These are phyloP conservation scores for Metarhizium anisopliae DNA, from an alignment of 2,329 filamentous ascomycete genomes.

Conservation along the genomic window DNA sequence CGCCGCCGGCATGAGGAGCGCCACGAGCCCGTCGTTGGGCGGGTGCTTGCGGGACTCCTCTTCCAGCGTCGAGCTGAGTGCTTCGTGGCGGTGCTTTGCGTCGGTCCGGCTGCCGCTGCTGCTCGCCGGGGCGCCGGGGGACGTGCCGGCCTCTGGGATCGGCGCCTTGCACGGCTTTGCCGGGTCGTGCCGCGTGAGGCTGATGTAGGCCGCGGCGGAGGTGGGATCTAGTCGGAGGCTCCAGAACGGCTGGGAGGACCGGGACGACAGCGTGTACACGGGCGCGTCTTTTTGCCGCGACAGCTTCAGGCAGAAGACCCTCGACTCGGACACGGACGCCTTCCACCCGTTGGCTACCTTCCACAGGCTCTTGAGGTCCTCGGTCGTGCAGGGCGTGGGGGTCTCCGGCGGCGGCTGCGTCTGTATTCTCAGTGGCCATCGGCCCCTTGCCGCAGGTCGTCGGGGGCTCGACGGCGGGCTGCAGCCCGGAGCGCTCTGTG, in stretches of 20 bases:
- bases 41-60: constrained; percentile 42
- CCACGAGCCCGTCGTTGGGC: constrained; percentile 55
- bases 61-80: constrained; percentile 49
- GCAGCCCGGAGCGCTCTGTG: background rate
- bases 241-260: constrained; percentile 53
- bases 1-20: constrained; percentile 57
- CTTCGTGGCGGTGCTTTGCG: constrained; percentile 47
- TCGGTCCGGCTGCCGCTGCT: constrained; percentile 19
- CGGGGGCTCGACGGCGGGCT: constrained; percentile 13
- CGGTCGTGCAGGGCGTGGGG: constrained; percentile 44
- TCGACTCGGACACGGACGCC: constrained; percentile 49
- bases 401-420: constrained; percentile 31
- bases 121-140: constrained; percentile 13
- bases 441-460: constrained; percentile 10
- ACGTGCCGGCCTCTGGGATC: constrained; percentile 11
- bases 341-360: constrained; percentile 62
- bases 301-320: constrained; percentile 50
- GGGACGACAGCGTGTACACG: constrained; percentile 56
- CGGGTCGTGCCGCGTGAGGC: constrained; percentile 51
- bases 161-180: constrained; percentile 44
- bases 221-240: constrained; percentile 55
- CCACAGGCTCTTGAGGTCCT: constrained; percentile 58
- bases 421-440: constrained; percentile 23
- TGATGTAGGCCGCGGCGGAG: constrained; percentile 52
- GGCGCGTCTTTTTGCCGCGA: constrained; percentile 50